These are phyloP conservation scores for Plasmodium malariae DNA, from an alignment of 169 alveolate genomes.

Conservation along the genomic window DNA sequence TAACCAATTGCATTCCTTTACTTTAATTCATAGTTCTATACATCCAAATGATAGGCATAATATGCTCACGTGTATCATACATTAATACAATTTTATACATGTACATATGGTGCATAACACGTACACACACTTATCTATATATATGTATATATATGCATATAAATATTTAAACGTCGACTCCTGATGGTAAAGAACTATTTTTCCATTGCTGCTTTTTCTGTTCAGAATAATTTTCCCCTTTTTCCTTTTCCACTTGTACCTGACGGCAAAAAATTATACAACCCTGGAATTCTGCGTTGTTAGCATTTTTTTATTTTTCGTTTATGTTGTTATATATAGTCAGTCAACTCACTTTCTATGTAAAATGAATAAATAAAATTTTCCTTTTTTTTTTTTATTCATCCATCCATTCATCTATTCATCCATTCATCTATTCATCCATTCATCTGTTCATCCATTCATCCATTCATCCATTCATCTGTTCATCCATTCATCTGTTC, in stretches of 20 bases:
- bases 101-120: neutral
- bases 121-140: neutral
- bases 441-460: too few relatives aligned
- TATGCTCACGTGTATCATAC: too few relatives aligned
- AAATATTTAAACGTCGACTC: neutral
- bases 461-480: too few relatives aligned
- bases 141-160: constrained; percentile 6
- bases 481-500: too few relatives aligned
- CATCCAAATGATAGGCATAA: too few relatives aligned
- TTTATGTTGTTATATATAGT: too few relatives aligned
- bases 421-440: too few relatives aligned
- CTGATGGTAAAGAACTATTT: neutral
- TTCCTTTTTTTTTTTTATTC: neutral
- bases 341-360: too few relatives aligned
- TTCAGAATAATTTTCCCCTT: constrained; percentile 57
- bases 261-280: constrained; percentile 51
- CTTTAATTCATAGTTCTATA: too few relatives aligned
- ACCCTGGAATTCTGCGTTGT: constrained; percentile 64
- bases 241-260: constrained; percentile 35
- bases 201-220: constrained; percentile 6
- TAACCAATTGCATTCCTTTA: constrained; percentile 1
- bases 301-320: neutral
- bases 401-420: too few relatives aligned
- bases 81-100: too few relatives aligned
- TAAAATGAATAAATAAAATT: neutral